phyloP scores from a whole-genome alignment of 2,329 filamentous ascomycete genomes.

The Botrytis aclada region DNA sequence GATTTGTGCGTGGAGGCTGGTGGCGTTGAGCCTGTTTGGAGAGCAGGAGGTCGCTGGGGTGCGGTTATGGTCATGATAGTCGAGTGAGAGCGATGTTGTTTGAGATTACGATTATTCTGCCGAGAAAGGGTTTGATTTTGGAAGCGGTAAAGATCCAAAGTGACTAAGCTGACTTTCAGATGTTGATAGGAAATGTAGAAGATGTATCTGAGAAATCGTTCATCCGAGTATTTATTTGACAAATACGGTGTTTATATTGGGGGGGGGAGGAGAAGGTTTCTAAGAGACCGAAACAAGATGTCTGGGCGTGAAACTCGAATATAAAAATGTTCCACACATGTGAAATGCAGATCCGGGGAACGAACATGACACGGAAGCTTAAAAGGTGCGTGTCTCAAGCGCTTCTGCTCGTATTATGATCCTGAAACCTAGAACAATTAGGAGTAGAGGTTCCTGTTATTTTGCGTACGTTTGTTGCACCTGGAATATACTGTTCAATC shows the following conservation, averaged over 20 bases:
- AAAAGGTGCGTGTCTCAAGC: constrained; percentile 2
- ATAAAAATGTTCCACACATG: constrained; percentile 12
- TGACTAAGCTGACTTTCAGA: constrained; percentile 5
- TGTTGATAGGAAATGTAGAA: neutral
- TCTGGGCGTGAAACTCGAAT: constrained; percentile 12
- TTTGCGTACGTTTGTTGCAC: neutral
- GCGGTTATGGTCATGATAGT: constrained; percentile 10
- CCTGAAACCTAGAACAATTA: neutral
- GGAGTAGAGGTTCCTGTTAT: neutral
- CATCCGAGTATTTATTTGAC: neutral
- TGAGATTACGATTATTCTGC: constrained; percentile 3
- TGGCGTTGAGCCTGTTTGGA: constrained; percentile 3
- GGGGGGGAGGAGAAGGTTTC: neutral
- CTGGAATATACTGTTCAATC: neutral
- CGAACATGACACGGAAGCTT: neutral
- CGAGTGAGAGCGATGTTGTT: neutral
- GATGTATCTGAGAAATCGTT: neutral
- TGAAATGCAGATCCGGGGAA: constrained; percentile 9
- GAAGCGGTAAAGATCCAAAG: constrained; percentile 1
- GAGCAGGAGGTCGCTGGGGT: constrained; percentile 2
- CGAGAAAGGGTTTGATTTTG: neutral
- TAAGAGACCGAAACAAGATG: neutral
- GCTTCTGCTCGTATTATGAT: neutral
- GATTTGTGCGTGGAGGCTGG: constrained; percentile 15
- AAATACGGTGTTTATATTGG: neutral